phyloP scores from a whole-genome alignment of 176 grass and related monocot species.

The sorghum (Sorghum bicolor) region Sorghum_bicolor_NCBIv3 NC_012870.2:2036501-2037000 shows the following conservation, averaged over 20 bases:
- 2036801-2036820: neutral
- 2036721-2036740: slow-evolving; percentile 74
- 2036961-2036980: slow-evolving; percentile 98
- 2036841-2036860: neutral
- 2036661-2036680: slow-evolving; percentile 96
- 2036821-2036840: neutral
- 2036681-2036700: slow-evolving; percentile 93
- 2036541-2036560: neutral
- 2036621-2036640: neutral
- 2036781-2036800: neutral
- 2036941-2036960: slow-evolving; percentile 94
- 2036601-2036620: slow-evolving; percentile 9
- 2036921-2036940: slow-evolving; percentile 81
- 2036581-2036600: neutral
- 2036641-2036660: slow-evolving; percentile 27
- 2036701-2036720: slow-evolving; percentile 90
- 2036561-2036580: neutral
- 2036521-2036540: neutral
- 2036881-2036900: slow-evolving; percentile 12
- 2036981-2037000: slow-evolving; percentile 99
- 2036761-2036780: slow-evolving; percentile 37
- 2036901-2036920: slow-evolving; percentile 56
- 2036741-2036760: slow-evolving; percentile 27
- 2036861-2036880: neutral
- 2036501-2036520: too few species aligned